These are phyloP conservation scores for Neckera pumila DNA, from an alignment of 225 moss, liverwort and hornwort species.

Conservation along the genomic window DNA sequence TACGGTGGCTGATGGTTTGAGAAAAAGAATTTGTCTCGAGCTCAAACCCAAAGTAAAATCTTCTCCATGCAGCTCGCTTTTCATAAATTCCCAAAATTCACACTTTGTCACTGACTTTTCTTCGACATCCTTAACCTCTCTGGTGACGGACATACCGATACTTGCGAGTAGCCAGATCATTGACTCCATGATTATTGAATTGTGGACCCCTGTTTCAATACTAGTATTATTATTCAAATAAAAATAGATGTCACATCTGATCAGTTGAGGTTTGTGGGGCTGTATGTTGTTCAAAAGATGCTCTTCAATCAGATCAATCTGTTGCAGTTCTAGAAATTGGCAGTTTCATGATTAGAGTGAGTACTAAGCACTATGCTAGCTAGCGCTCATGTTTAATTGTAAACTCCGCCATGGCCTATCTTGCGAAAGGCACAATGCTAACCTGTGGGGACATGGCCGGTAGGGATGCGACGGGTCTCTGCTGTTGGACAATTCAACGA, in stretches of 20 bases:
- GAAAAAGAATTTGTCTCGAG: too few species aligned
- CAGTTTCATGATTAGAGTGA: not conserved
- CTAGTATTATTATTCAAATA: not conserved
- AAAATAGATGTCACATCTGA: not conserved
- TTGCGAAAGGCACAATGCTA: not conserved
- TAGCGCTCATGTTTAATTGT: not conserved
- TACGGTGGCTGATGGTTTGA: too few species aligned
- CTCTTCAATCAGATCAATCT: too few species aligned
- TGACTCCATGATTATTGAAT: too few species aligned
- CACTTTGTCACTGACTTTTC: too few species aligned
- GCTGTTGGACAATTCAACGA: conserved; percentile 31
- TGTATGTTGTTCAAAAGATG: too few species aligned
- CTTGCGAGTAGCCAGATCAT: not conserved
- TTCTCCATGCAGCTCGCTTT: too few species aligned
- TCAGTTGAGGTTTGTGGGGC: not conserved
- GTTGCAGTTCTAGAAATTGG: not conserved
- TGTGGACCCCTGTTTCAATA: not conserved
- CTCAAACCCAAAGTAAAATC: too few species aligned
- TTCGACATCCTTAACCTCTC: too few species aligned
- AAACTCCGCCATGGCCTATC: not conserved
- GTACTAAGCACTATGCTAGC: not conserved
- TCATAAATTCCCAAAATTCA: too few species aligned
- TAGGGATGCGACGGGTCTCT: conserved; percentile 82
- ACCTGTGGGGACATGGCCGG: not conserved
- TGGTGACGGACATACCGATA: too few species aligned